Evolutionary conservation across 257 asterid species (phyloP).

Genomic region (Leptodermis oblonga): DNA sequence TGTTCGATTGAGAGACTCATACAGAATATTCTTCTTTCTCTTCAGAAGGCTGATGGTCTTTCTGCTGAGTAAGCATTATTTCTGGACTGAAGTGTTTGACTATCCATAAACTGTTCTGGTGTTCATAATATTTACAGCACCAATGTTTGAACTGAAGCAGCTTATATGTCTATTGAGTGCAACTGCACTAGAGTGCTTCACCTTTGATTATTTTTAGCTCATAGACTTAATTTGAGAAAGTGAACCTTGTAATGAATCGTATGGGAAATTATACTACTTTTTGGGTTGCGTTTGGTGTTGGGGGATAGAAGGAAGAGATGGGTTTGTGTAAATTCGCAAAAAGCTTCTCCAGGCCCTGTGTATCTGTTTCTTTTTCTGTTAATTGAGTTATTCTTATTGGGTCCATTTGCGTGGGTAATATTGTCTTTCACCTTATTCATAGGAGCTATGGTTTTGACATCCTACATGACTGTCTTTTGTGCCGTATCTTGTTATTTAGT

Average conservation of each 20-base stretch:
- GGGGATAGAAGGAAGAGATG: neutral
- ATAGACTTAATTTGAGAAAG: neutral
- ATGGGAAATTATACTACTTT: neutral
- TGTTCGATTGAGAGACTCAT: conserved; percentile 40
- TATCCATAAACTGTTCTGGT: neutral
- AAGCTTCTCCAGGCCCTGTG: neutral
- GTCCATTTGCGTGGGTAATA: neutral
- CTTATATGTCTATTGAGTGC: neutral
- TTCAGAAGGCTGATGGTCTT: conserved; percentile 51
- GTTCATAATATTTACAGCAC: neutral
- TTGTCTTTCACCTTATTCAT: neutral
- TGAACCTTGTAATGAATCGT: neutral
- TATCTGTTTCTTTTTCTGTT: neutral
- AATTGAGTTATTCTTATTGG: neutral
- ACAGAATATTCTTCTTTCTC: conserved; percentile 35
- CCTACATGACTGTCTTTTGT: neutral
- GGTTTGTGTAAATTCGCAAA: neutral
- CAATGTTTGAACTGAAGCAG: neutral
- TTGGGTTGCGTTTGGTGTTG: too few species aligned
- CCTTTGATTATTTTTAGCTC: too few species aligned
- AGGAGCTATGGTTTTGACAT: neutral
- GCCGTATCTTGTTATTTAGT: neutral
- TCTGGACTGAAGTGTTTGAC: neutral
- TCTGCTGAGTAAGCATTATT: conserved; percentile 52
- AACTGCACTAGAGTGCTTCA: neutral